Base-by-base conservation (phyloP, 768 basidiomycete genomes). In the Amanita jacksonii region DNA sequence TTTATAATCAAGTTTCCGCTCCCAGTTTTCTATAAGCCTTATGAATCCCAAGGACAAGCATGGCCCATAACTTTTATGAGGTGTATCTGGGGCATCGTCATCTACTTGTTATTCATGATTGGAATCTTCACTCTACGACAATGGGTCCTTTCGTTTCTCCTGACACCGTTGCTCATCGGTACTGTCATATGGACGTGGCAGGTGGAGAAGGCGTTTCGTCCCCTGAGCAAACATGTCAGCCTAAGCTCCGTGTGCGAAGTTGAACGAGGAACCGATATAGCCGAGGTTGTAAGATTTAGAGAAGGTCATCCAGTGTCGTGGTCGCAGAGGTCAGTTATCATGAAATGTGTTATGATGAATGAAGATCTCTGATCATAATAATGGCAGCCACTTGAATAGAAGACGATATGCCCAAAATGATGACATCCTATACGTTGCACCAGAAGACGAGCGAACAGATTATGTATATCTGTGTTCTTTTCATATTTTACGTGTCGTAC, bases 1-100 rank as follows among this genome's bases (percentile, higher is more conserved):
- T 28, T 33, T 7, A 38, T 38, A 9, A 3, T 42, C 12, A 37
- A 48, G 47, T 38, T 37, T 15, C 13, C 33, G 18, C 27, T 10
- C 23, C 19, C 43, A 96, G 92, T 97, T 15, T 98, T 94, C 69
- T 96, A 96, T 69, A 97, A 97, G 57, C 94, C 96, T 0, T 98
- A 97, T 62, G 93, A 97, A 64, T 90, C 87, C 2, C 86, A 85
- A 53, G 96, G 96, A 2, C 92, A 97, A 65, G 96, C 93, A 1
- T 98, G 96, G 94, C 90, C 91, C 0, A 79, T 97, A 52, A 93
- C 96, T 0, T 97, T 93, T 60, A 74, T 80, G 20, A 85, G 94
- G 5, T 77, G 96, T 31, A 82, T 93, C 24, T 89, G 88, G 84
- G 93, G 88, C 35, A 76, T 98, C 45, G 58, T 94, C 58, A 87